Conservation (phyloP, 495 filamentous ascomycete species). For the Penicillium lagena region DNA sequence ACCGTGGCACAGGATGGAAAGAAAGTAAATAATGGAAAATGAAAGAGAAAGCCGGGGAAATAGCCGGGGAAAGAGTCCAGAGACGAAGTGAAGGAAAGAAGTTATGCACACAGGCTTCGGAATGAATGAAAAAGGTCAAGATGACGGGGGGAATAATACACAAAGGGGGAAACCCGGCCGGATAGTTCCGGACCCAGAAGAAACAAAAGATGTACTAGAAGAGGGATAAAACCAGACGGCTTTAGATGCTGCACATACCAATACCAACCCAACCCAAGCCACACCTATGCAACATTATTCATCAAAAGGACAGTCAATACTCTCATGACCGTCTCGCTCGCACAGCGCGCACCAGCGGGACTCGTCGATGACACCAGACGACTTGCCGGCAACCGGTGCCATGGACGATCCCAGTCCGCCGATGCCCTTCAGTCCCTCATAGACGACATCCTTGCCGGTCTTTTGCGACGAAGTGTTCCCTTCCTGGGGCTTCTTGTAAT, state of each 20-base stretch:
- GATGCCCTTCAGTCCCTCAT: constrained; percentile 62
- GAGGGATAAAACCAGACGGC: constrained; percentile 1
- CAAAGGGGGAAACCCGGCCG: constrained; percentile 7
- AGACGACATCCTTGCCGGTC: constrained; percentile 47
- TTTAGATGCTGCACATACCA: not conserved
- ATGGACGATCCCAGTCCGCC: constrained; percentile 29
- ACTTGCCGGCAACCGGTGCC: constrained; percentile 65
- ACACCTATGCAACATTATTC: constrained; percentile 50
- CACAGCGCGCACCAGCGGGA: constrained; percentile 96
- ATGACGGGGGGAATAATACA: constrained; percentile 13
- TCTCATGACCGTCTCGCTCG: constrained; percentile 92
- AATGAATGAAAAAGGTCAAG: constrained; percentile 7
- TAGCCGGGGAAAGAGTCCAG: not conserved
- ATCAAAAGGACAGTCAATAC: constrained; percentile 91
- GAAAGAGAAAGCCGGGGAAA: constrained; percentile 4
- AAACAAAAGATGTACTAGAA: constrained; percentile 12
- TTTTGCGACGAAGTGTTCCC: constrained; percentile 22
- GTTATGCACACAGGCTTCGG: constrained; percentile 1
- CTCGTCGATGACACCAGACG: constrained; percentile 69
- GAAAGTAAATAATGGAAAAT: constrained; percentile 1
- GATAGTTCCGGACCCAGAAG: constrained; percentile 2
- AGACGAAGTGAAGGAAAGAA: constrained; percentile 1
- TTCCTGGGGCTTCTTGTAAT: constrained; percentile 9
- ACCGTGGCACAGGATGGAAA: constrained; percentile 1
- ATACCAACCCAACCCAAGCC: constrained; percentile 11